phyloP scores from a whole-genome alignment of 345 rosid species.

The Pseudoturritis turrita region DNA sequence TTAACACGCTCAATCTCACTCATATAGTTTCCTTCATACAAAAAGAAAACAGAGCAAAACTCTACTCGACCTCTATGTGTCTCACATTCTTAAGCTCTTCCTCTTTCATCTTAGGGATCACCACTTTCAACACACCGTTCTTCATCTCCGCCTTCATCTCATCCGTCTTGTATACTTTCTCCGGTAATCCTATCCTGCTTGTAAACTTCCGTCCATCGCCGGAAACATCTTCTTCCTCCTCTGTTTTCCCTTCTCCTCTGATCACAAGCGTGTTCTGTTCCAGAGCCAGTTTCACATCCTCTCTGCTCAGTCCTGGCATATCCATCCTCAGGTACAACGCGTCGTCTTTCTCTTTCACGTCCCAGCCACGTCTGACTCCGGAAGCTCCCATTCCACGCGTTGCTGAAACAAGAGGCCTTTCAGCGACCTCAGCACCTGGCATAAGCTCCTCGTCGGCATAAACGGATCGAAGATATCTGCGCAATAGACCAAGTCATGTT shows the following conservation, averaged over 20 bases:
- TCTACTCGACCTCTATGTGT: slow-evolving; percentile 39
- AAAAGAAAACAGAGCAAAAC: background rate
- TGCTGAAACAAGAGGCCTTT: slow-evolving; percentile 31
- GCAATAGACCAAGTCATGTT: background rate
- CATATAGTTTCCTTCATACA: no score
- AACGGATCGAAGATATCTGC: slow-evolving; percentile 35
- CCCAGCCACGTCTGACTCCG: slow-evolving; percentile 32
- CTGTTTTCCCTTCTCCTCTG: slow-evolving; percentile 51
- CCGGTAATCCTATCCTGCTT: slow-evolving; percentile 22
- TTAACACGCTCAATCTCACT: no score
- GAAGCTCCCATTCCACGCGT: slow-evolving; percentile 30
- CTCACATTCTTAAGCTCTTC: slow-evolving; percentile 43
- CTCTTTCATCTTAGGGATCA: slow-evolving; percentile 59
- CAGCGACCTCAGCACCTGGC: slow-evolving; percentile 41
- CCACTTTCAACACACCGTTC: slow-evolving; percentile 65
- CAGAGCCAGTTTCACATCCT: slow-evolving; percentile 45
- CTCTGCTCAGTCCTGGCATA: slow-evolving; percentile 54
- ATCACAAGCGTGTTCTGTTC: slow-evolving; percentile 60
- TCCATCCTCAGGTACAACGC: slow-evolving; percentile 37
- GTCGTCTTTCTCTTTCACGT: slow-evolving; percentile 39
- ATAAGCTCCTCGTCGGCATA: slow-evolving; percentile 35
- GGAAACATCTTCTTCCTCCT: slow-evolving; percentile 9
- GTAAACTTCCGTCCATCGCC: slow-evolving; percentile 41
- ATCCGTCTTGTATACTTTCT: slow-evolving; percentile 21
- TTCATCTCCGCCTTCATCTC: slow-evolving; percentile 77